Conservation (phyloP, 75 land plant genomes). For the Sequoiadendron giganteum region DNA sequence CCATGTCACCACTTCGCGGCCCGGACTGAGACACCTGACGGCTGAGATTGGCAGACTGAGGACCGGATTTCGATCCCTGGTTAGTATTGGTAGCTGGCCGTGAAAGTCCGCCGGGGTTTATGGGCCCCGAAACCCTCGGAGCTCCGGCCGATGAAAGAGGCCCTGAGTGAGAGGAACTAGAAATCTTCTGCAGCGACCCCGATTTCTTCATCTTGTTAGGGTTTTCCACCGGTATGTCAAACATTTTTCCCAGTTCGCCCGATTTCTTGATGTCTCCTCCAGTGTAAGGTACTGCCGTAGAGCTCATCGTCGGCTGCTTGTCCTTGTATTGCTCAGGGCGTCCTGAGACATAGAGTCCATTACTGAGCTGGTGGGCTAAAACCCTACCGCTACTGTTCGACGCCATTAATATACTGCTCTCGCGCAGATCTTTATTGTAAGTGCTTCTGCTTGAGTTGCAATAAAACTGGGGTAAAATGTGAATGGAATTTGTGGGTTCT, state of each 20-base stretch:
- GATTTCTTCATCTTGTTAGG: constrained; percentile 18
- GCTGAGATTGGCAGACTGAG: constrained; percentile 12
- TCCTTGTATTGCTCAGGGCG: constrained; percentile 75
- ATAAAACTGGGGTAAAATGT: neutral
- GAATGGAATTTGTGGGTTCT: neutral
- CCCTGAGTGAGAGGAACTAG: constrained; percentile 53
- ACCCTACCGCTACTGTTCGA: neutral
- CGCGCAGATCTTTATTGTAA: neutral
- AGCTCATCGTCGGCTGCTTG: constrained; percentile 49
- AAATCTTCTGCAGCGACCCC: constrained; percentile 14
- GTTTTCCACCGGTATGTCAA: constrained; percentile 50
- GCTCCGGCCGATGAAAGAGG: constrained; percentile 36
- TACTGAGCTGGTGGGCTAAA: constrained; percentile 71
- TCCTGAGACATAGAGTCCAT: constrained; percentile 80
- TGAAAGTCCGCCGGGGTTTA: constrained; percentile 36
- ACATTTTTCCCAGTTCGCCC: constrained; percentile 78
- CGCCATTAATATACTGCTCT: neutral
- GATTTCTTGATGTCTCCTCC: constrained; percentile 76
- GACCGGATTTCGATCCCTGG: constrained; percentile 20
- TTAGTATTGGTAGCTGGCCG: constrained; percentile 30
- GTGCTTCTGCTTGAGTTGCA: neutral
- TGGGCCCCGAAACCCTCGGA: constrained; percentile 37
- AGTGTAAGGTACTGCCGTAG: constrained; percentile 59
- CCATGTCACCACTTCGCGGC: constrained; percentile 63
- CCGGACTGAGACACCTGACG: constrained; percentile 69